Conservation (phyloP, 2,329 filamentous ascomycete genomes). For the Alternaria metachromatica region DNA sequence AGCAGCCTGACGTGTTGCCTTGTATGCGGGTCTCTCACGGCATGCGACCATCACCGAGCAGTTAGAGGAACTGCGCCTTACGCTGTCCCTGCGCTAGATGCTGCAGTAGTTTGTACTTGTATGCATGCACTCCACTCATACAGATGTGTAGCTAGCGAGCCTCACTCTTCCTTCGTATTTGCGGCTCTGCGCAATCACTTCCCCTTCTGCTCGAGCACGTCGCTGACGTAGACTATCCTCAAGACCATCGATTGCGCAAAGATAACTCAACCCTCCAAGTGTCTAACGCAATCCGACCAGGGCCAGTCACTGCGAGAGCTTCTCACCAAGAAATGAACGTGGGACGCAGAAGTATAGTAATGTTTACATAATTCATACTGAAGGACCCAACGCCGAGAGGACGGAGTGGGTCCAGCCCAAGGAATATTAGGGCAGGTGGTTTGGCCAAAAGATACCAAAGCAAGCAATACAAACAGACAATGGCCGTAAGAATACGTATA, state of each 20-base stretch:
- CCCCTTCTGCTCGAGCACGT: background rate
- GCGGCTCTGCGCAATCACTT: constrained; percentile 17
- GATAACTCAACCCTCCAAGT: background rate
- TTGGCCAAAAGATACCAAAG: constrained; percentile 32
- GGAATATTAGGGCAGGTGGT: constrained; percentile 32
- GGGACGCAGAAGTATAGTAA: background rate
- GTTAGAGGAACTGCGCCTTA: constrained; percentile 28
- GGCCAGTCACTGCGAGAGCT: constrained; percentile 5
- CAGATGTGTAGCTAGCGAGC: constrained; percentile 18
- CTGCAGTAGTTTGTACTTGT: constrained; percentile 2
- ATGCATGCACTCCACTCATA: constrained; percentile 1
- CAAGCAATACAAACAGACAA: constrained; percentile 12
- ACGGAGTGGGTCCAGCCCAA: constrained; percentile 32
- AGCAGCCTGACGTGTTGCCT: constrained; percentile 32
- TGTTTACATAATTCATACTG: constrained; percentile 20
- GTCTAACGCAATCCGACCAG: background rate
- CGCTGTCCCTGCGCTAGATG: constrained; percentile 20
- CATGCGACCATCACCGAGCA: constrained; percentile 23
- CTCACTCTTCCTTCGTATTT: constrained; percentile 19
- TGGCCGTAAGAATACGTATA: constrained; percentile 18
- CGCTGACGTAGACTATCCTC: background rate
- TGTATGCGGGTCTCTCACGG: constrained; percentile 27
- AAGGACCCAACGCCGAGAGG: constrained; percentile 20
- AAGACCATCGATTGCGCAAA: background rate
- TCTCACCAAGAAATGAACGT: background rate